A percentile compares a stretch with the other conserved stretches of the same genome.
Evolutionary conservation across 208 protist genomes (phyloP).

Genomic region (Trypanosoma caninum): DNA sequence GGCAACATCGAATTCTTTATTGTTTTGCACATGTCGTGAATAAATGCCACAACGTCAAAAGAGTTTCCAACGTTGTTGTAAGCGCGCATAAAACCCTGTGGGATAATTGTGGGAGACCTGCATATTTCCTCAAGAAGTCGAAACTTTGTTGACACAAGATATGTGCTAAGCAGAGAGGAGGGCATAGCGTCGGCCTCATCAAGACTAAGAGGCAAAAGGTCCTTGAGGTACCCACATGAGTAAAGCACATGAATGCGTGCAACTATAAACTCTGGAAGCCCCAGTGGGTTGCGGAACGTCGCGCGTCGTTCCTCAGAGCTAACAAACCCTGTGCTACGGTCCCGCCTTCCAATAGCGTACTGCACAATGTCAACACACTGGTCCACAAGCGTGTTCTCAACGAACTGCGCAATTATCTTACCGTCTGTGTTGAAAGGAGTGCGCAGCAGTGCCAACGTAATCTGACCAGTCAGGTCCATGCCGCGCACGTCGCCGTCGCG

Average conservation of each 20-base stretch:
- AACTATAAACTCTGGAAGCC: constrained; percentile 41
- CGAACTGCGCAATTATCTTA: constrained; percentile 68
- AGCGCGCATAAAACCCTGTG: constrained; percentile 32
- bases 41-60: constrained; percentile 55
- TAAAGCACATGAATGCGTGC: constrained; percentile 68
- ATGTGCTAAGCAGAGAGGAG: constrained; percentile 50
- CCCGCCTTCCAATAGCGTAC: constrained; percentile 56
- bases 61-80: constrained; percentile 18
- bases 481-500: constrained; percentile 28
- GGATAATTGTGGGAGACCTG: constrained; percentile 31
- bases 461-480: constrained; percentile 41
- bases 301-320: constrained; percentile 58
- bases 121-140: constrained; percentile 60
- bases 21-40: constrained; percentile 61
- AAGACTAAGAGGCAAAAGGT: constrained; percentile 70
- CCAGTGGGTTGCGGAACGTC: constrained; percentile 69
- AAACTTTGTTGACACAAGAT: constrained; percentile 54
- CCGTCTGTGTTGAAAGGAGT: constrained; percentile 68
- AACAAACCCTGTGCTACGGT: constrained; percentile 59
- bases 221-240: constrained; percentile 59
- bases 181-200: constrained; percentile 59
- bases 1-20: constrained; percentile 56
- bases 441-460: constrained; percentile 50
- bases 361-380: constrained; percentile 78
- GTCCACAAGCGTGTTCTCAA: constrained; percentile 60